Evolutionary conservation across 139 green algal genomes (phyloP).

Genomic region (Spirogloea muscicola): DNA sequence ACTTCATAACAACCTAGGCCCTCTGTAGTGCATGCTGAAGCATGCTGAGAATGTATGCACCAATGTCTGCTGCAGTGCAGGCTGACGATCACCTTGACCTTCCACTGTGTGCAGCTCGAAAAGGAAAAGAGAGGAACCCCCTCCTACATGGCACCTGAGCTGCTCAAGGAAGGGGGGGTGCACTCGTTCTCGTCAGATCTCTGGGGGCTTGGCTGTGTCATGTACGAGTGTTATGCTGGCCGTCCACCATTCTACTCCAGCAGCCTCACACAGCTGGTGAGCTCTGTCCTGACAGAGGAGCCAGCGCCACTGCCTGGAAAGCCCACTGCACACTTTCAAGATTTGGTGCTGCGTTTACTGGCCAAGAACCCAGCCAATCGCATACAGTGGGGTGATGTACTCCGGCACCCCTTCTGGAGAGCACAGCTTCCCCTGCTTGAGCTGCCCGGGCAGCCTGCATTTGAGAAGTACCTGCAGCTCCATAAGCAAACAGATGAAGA

Average conservation of each 20-base stretch:
- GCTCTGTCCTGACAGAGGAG: conserved; percentile 35
- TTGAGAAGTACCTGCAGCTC: conserved; percentile 66
- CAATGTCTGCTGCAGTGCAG: too few relatives aligned
- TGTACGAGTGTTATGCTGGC: conserved; percentile 86
- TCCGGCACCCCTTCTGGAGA: conserved; percentile 54
- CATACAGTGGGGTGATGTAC: conserved; percentile 49
- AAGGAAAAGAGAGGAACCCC: conserved; percentile 79
- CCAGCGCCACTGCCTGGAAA: conserved; percentile 42
- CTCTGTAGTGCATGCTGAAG: too few relatives aligned
- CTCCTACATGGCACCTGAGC: conserved; percentile 91
- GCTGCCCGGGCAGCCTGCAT: conserved; percentile 65
- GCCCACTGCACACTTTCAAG: conserved; percentile 57
- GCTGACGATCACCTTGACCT: too few relatives aligned
- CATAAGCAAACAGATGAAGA: conserved; percentile 43
- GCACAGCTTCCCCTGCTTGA: background rate
- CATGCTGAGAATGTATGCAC: too few relatives aligned
- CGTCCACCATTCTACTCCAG: conserved; percentile 77
- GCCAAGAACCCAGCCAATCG: conserved; percentile 72
- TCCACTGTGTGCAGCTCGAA: conserved; percentile 43
- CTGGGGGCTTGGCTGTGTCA: conserved; percentile 86
- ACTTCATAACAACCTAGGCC: background rate
- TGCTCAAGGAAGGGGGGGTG: conserved; percentile 75
- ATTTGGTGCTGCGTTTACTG: conserved; percentile 71
- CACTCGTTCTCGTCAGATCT: conserved; percentile 82
- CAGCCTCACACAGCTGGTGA: conserved; percentile 72